Base-by-base conservation (phyloP, 495 filamentous ascomycete species). In the Thermochaetoides thermophila region DNA sequence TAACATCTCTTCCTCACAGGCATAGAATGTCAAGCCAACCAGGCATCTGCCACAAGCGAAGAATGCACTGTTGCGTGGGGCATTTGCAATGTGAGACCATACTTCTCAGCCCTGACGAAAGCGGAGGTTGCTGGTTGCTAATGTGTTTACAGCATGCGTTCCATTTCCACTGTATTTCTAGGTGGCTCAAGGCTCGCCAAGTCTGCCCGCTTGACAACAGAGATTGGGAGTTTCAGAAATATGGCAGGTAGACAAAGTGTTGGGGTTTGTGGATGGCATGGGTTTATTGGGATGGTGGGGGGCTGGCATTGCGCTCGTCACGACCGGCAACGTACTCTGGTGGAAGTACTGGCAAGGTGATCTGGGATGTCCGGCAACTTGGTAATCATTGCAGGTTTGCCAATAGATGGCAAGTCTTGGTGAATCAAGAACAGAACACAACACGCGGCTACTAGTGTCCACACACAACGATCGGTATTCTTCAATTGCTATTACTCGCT, bases 141-240 rank as follows among this genome's bases (percentile, higher is more conserved):
- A 45, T 37, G 16, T 17, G 17, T 17, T 2, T 41, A 30, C 51
- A 97, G 89, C 89, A 99, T 51, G 89, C 89, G 5, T 99, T 99
- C 68, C 89, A 99, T 60, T 99, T 99, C 65, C 89, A 99, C 61
- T 99, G 89, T 66, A 99, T 99, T 55, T 96, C 91, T 3, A 75
- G 89, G 57, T 99, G 89, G 89, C 65, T 99, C 24, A 99, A 99
- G 69, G 95, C 89, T n/a, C 82, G 91, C 37, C 89, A 96, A 57
- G 89, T 99, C 31, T 99, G 89, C 49, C 89, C 89, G 3, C 69
- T 99, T 17, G 89, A 99, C 59, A 99, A 99, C 63, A 70, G 86
- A 45, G 89, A 96, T 56, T 99, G 89, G 89, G 89, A 96, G 51
- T 96, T 96, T 71, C 89, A 99, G 62, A 96, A 96, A 52, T 99